Evolutionary conservation across 352 stramenopile species (phyloP).

Genomic region (Globisporangium splendens): DNA sequence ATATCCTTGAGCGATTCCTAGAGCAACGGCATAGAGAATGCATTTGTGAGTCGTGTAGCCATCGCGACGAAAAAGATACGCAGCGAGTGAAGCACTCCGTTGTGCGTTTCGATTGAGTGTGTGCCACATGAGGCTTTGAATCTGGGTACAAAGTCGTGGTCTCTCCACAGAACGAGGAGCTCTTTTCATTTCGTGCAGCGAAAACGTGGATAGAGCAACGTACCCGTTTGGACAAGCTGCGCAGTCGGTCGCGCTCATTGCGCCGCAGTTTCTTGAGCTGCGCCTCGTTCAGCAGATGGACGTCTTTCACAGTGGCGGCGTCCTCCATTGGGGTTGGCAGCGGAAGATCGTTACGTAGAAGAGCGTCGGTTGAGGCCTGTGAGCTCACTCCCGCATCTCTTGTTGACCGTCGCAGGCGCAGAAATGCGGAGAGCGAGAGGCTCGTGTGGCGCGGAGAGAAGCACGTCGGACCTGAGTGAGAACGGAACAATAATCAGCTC

Average conservation of each 20-base stretch:
- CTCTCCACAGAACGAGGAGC: no score
- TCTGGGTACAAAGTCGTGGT: no score
- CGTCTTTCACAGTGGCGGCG: neutral
- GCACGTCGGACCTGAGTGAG: no score
- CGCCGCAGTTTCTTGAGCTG: conserved; percentile 31
- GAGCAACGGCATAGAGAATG: neutral
- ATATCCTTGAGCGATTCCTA: conserved; percentile 56
- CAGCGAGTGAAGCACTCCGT: no score
- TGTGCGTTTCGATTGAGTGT: no score
- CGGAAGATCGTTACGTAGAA: neutral
- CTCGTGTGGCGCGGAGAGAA: no score
- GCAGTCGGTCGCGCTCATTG: conserved; percentile 60
- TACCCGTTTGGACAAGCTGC: conserved; percentile 53
- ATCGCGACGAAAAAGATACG: no score
- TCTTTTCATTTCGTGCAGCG: no score
- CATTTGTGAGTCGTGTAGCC: no score
- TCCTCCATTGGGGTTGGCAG: neutral
- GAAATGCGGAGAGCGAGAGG: no score
- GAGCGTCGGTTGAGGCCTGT: neutral
- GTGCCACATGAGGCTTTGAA: no score
- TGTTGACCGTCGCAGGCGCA: conserved; percentile 18
- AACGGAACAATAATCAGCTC: no score
- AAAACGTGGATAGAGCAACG: neutral
- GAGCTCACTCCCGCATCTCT: conserved; percentile 19
- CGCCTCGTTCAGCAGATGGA: neutral